Conservation (phyloP, 169 alveolate species). For the Cryptosporidium tyzzeri region DNA sequence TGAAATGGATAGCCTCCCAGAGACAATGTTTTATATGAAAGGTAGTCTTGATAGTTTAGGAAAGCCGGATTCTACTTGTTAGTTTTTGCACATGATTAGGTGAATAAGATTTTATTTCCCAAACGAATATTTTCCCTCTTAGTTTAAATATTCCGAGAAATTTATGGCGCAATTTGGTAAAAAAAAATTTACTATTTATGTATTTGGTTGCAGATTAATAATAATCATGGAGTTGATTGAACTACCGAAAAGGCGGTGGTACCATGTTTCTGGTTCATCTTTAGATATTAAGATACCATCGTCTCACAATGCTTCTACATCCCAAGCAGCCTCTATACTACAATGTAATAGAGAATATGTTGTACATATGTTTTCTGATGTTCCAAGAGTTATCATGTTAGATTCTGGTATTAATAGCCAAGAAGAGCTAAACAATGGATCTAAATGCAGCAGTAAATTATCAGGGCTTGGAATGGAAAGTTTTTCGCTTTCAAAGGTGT, state of each 20-base stretch:
- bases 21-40: slow-evolving; percentile 96
- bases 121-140: background rate
- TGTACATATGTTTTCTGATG: slow-evolving; percentile 69
- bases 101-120: background rate
- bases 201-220: background rate
- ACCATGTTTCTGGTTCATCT: slow-evolving; percentile 13
- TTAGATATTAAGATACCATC: slow-evolving; percentile 21
- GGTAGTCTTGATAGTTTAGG: slow-evolving; percentile 94
- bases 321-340: slow-evolving; percentile 26
- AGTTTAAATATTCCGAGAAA: background rate
- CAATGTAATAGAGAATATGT: slow-evolving; percentile 69
- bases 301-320: slow-evolving; percentile 32
- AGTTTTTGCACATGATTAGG: background rate
- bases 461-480: slow-evolving; percentile 62
- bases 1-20: slow-evolving; percentile 95
- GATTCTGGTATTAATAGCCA: slow-evolving; percentile 45
- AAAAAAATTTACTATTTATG: slow-evolving; percentile 1
- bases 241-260: slow-evolving; percentile 37
- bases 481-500: slow-evolving; percentile 39
- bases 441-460: slow-evolving; percentile 59
- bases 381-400: slow-evolving; percentile 53
- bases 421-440: slow-evolving; percentile 47
- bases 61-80: slow-evolving; percentile 82
- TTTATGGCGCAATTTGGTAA: background rate
- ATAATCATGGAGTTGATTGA: slow-evolving; percentile 33